Base-by-base conservation (phyloP, 768 basidiomycete species). In the Lentinula lateritia region DNA sequence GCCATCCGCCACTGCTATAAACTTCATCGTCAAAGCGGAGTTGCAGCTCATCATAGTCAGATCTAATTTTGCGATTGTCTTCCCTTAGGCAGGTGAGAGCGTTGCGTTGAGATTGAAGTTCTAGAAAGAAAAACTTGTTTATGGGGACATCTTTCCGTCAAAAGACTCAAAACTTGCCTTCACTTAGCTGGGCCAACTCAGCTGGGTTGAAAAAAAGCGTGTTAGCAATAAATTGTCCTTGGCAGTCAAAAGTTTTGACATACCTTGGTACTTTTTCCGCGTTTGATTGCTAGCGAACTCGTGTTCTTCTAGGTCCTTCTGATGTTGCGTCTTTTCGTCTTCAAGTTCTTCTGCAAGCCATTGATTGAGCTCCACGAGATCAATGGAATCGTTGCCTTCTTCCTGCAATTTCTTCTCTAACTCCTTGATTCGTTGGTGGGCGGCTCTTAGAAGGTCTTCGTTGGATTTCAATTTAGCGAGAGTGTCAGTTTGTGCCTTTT, bases 231-330 rank as follows among this genome's bases (percentile, higher is more conserved):
- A 46, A 9, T 35, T 57, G 34, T 39, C 18, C 60, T 36, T 16
- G 50, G 50, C 6, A 35, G 52, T 3, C 13, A 57, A 61, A 15
- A 36, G 45, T 18, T 34, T 0, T 57, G 46, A 4, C 71, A 60
- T 72, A 88, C 90, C 84, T 80, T 93, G 91, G 66, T 93, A 92
- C 70, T 91, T 92, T 79, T 92, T 90, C 63, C 88, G 83, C 2
- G 90, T 92, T 70, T 92, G 91, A 65, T 92, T 87, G 36, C 83
- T 80, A 10, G 87, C 75, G 69, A 92, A 90, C 71, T 92, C 90
- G 5, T 89, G 82, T 63, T 92, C 89, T 1, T 83, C 77, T n/a
- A 92, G 79, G 64, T 93, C 90, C 66, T 92, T 88, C 68, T 86
- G 84, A 68, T 93, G 86, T 59, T 87, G 87, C 61, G 89, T 84